Evolutionary conservation across 495 filamentous ascomycete genomes (phyloP).

Genomic region (Halenospora varia): DNA sequence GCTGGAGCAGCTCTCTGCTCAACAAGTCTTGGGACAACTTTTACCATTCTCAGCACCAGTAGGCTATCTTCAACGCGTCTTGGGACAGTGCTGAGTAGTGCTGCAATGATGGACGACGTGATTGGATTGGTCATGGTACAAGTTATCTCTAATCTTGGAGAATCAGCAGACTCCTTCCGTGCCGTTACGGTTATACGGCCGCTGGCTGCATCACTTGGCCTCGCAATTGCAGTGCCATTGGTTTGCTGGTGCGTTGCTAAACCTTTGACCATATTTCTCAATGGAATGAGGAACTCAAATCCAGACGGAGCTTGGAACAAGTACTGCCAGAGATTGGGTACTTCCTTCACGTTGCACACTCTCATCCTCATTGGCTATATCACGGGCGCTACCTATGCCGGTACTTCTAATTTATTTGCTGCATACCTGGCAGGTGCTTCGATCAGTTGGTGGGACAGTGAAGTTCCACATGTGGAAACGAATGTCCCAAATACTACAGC

Average conservation of each 20-base stretch:
- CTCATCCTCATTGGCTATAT: slow-evolving; percentile 49
- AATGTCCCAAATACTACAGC: slow-evolving; percentile 1
- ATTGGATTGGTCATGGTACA: slow-evolving; percentile 77
- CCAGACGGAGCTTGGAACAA: background rate
- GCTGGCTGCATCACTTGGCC: slow-evolving; percentile 26
- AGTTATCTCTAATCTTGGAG: slow-evolving; percentile 44
- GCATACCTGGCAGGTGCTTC: slow-evolving; percentile 63
- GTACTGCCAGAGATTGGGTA: background rate
- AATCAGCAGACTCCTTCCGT: slow-evolving; percentile 11
- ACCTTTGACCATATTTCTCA: background rate
- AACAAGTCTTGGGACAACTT: slow-evolving; percentile 76
- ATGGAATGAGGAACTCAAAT: background rate
- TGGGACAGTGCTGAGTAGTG: slow-evolving; percentile 64
- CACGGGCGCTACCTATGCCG: slow-evolving; percentile 55
- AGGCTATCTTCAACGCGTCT: slow-evolving; percentile 49
- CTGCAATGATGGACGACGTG: slow-evolving; percentile 83
- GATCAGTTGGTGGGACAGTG: slow-evolving; percentile 50
- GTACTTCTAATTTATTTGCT: slow-evolving; percentile 66
- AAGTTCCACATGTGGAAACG: slow-evolving; percentile 13
- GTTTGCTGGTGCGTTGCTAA: slow-evolving; percentile 18
- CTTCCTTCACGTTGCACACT: slow-evolving; percentile 14
- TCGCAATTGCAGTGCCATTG: slow-evolving; percentile 20
- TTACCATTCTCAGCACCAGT: slow-evolving; percentile 61
- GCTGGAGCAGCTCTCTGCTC: slow-evolving; percentile 74
- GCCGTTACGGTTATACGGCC: slow-evolving; percentile 25